Conservation (phyloP, 2,329 filamentous ascomycete species). For the Elsinoe fawcettii region DNA sequence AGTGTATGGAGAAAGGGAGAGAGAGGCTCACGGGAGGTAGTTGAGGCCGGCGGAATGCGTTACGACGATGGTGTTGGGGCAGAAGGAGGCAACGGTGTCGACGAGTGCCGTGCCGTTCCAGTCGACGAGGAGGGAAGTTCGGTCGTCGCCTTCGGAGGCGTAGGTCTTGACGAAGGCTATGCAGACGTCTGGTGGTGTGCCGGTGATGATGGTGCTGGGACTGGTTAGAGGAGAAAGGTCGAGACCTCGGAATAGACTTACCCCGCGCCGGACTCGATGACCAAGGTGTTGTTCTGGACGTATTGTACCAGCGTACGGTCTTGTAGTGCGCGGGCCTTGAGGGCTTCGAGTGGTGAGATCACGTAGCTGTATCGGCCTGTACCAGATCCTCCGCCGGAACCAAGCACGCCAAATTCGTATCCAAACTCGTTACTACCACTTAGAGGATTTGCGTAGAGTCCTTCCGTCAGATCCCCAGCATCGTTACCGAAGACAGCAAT, state of each 20-base stretch:
- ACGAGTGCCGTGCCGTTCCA: constrained; percentile 38
- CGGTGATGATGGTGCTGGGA: constrained; percentile 3
- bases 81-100: constrained; percentile 38
- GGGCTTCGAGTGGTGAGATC: constrained; percentile 36
- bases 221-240: neutral
- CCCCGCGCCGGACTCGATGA: constrained; percentile 18
- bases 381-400: constrained; percentile 36
- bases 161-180: constrained; percentile 55
- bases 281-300: constrained; percentile 33
- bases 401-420: constrained; percentile 38
- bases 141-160: constrained; percentile 40
- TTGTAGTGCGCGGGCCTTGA: constrained; percentile 27
- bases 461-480: constrained; percentile 42
- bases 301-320: constrained; percentile 40
- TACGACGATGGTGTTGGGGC: constrained; percentile 47
- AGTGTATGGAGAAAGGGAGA: neutral
- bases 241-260: constrained; percentile 16
- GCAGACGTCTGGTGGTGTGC: constrained; percentile 35
- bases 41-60: constrained; percentile 39
- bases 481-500: constrained; percentile 46
- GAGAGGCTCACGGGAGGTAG: constrained; percentile 30
- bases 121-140: constrained; percentile 34
- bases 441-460: constrained; percentile 33
- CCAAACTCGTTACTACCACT: constrained; percentile 21
- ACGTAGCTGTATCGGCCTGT: constrained; percentile 34